These are phyloP conservation scores for Penicillium turbatum DNA, from an alignment of 495 filamentous ascomycete species.

Conservation along the genomic window DNA sequence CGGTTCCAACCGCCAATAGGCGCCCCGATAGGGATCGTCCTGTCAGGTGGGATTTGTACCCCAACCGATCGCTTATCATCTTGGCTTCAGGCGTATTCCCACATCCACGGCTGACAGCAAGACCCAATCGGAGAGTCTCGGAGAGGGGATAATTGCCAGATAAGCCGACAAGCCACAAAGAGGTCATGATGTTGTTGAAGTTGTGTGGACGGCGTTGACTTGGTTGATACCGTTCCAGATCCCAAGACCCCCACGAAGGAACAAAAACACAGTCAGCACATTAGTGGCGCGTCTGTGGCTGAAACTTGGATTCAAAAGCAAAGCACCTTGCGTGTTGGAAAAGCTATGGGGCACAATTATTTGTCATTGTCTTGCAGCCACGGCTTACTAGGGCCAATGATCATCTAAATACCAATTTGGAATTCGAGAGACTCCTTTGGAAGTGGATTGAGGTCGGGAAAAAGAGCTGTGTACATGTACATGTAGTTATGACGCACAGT, in stretches of 20 bases:
- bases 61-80: neutral
- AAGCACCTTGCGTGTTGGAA: neutral
- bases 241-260: too few relatives aligned
- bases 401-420: neutral
- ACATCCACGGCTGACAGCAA: too few relatives aligned
- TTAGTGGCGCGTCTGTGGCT: conserved; percentile 3
- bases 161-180: too few relatives aligned
- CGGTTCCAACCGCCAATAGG: neutral
- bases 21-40: neutral
- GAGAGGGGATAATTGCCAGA: too few relatives aligned
- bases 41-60: neutral
- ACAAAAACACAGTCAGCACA: too few relatives aligned
- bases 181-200: neutral
- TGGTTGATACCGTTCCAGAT: too few relatives aligned
- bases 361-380: conserved; percentile 10
- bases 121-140: too few relatives aligned
- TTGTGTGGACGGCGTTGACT: too few relatives aligned
- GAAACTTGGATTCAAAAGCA: neutral
- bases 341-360: conserved; percentile 6
- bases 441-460: neutral
- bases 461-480: too few relatives aligned
- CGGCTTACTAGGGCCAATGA: neutral
- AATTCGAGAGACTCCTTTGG: neutral
- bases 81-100: too few relatives aligned
- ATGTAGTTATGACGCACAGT: neutral